phyloP scores from a whole-genome alignment of 768 basidiomycete species.

The Myochromella boudieri region DNA sequence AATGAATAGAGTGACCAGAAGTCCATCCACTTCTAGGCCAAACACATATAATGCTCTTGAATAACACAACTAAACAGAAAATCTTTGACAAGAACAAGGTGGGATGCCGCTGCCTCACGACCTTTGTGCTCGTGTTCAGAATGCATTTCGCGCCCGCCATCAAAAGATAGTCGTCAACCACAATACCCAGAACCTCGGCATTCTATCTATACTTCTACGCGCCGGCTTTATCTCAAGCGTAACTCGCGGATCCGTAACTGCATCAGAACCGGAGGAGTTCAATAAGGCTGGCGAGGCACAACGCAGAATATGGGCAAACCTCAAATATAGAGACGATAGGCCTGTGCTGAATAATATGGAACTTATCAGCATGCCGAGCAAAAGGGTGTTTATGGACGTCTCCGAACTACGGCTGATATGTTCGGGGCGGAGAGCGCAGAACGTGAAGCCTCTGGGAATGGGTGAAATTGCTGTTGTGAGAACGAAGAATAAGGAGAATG shows the following conservation, averaged over 20 bases:
- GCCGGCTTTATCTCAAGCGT: constrained; percentile 84
- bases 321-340: constrained; percentile 90
- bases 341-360: constrained; percentile 81
- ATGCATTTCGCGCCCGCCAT: constrained; percentile 89
- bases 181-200: constrained; percentile 86
- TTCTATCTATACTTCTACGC: constrained; percentile 89
- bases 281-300: constrained; percentile 56
- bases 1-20: too few relatives aligned
- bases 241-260: constrained; percentile 71
- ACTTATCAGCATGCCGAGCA: constrained; percentile 82
- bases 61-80: not conserved
- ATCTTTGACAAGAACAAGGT: not conserved
- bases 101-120: constrained; percentile 60
- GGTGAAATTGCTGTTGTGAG: constrained; percentile 90
- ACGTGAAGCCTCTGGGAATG: constrained; percentile 81
- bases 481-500: constrained; percentile 67
- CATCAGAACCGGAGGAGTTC: constrained; percentile 68
- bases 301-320: constrained; percentile 86
- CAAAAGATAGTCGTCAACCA: constrained; percentile 75
- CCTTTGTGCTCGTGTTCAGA: constrained; percentile 89
- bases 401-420: constrained; percentile 78
- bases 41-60: too few relatives aligned
- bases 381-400: constrained; percentile 71
- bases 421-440: constrained; percentile 78
- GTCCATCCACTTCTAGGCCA: too few relatives aligned